Conservation (phyloP, 306 rosid genomes). For the Nissolia schottii region DNA sequence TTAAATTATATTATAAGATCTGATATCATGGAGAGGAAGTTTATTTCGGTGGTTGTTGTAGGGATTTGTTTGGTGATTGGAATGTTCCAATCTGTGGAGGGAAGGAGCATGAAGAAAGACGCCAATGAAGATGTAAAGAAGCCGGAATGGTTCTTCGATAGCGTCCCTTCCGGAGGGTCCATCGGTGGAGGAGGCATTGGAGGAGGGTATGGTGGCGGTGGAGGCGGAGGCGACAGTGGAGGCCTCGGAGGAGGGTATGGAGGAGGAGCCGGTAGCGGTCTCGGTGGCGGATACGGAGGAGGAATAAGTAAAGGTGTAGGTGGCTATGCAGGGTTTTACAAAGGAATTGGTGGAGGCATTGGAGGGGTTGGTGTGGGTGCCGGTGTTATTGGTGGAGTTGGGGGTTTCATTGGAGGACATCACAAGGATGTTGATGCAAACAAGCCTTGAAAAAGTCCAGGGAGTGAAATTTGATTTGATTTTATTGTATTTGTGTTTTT, state of each 20-base stretch:
- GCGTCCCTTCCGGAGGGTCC: slow-evolving; percentile 3
- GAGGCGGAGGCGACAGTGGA: not conserved
- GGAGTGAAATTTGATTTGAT: not conserved
- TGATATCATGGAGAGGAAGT: slow-evolving; percentile 39
- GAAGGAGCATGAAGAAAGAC: slow-evolving; percentile 33
- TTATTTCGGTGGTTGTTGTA: slow-evolving; percentile 24
- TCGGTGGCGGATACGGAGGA: slow-evolving; percentile 30
- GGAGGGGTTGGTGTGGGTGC: slow-evolving; percentile 26
- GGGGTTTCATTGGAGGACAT: slow-evolving; percentile 1
- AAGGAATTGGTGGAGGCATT: slow-evolving; percentile 27
- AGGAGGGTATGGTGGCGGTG: not conserved
- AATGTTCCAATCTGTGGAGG: slow-evolving; percentile 28
- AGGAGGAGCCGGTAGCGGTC: not conserved
- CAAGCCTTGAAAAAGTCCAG: slow-evolving; percentile 20
- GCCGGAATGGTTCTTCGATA: slow-evolving; percentile 37
- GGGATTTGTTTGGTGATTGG: slow-evolving; percentile 35
- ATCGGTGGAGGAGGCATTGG: slow-evolving; percentile 10
- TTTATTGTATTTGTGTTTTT: not conserved
- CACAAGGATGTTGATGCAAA: slow-evolving; percentile 16
- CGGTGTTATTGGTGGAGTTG: slow-evolving; percentile 25
- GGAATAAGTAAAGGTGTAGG: slow-evolving; percentile 19
- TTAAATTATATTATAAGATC: not conserved
- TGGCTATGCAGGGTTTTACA: slow-evolving; percentile 6
- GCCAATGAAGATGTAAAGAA: slow-evolving; percentile 37
- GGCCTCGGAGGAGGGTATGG: slow-evolving; percentile 16